Evolutionary conservation across 139 green algal species (phyloP), one percentile per base, ranked within the genome.

Genomic region (Chlamydomonas sp.): DNA sequence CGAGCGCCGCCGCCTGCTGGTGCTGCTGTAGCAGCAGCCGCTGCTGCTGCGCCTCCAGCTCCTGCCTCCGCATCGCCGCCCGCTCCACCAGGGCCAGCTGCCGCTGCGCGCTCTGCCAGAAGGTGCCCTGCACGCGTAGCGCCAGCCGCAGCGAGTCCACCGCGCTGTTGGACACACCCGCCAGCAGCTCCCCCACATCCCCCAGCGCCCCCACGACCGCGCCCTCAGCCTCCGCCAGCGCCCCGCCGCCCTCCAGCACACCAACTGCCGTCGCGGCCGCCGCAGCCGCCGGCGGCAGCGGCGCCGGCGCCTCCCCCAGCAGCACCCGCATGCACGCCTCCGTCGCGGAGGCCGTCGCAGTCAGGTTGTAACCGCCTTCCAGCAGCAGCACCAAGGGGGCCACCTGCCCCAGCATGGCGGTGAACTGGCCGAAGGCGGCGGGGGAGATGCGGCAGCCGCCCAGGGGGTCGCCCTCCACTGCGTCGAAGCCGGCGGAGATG

Each of bases 321-420:
- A 97, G 93, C 87, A 96, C 94, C 1, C 94, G 89, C 82, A 97
- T 18, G 77, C 91, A 94, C 0, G 94, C 95, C 90, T 97, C 95
- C 0, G 91, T 96, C 49, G 91, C 87, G 9, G 79, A 83, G 2
- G 96, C 94, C 12, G 94, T 96, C 68, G 92, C 89, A 7, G 15
- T 31, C 75, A 97, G 93, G 90, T 97, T 96, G 93, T 97, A 97
- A 76, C 95, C 95, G 20, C 95, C 95, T 89, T 97, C 95, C 20
- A 97, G 93, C 76, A 97, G 85, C 78, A 96, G 80, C 64, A 93
- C 91, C 31, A 93, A 80, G 49, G 93, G 95, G 1, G 92, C 95
- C 72, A 97, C 81, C 10, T 88, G 49, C 82, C 88, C 85, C 59
- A 97, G 95, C 85, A 93, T 78, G 0, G 87, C 88, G 15, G 94